Percentiles rank a stretch among this genome's conserved stretches.
Conservation (phyloP, 805 yeast species). For the Metschnikowia gelsemii region DNA sequence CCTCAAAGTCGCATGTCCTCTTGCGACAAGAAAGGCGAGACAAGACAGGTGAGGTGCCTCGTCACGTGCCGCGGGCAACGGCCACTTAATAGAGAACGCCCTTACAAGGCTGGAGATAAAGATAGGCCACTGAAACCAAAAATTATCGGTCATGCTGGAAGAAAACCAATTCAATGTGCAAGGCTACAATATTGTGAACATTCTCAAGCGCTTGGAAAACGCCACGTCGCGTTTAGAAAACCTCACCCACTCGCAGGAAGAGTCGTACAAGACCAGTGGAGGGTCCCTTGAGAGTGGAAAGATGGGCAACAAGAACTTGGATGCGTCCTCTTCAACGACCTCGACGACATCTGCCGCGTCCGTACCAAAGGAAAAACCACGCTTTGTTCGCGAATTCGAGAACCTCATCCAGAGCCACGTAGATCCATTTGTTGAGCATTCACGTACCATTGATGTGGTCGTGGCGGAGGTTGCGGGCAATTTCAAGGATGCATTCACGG, state of each 20-base stretch:
- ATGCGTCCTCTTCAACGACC: neutral
- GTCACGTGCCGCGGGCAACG: slow-evolving; percentile 11
- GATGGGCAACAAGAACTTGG: neutral
- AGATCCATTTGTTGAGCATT: slow-evolving; percentile 56
- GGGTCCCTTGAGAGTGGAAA: slow-evolving; percentile 7
- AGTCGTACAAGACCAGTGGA: slow-evolving; percentile 35
- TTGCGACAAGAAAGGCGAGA: neutral
- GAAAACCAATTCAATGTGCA: slow-evolving; percentile 57
- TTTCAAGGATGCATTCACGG: slow-evolving; percentile 54
- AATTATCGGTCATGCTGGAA: slow-evolving; percentile 31
- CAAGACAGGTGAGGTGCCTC: neutral
- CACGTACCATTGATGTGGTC: slow-evolving; percentile 54
- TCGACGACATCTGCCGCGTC: neutral
- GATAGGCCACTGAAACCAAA: slow-evolving; percentile 1
- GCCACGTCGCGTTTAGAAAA: slow-evolving; percentile 93
- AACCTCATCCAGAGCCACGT: slow-evolving; percentile 51
- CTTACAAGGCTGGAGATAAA: too few species aligned
- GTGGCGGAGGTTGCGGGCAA: slow-evolving; percentile 55
- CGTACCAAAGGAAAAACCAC: slow-evolving; percentile 32
- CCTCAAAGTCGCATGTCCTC: too few species aligned
- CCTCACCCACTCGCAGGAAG: slow-evolving; percentile 75
- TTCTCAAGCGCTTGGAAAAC: slow-evolving; percentile 73
- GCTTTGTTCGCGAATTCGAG: slow-evolving; percentile 54
- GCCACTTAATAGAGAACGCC: too few species aligned
- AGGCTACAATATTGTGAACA: slow-evolving; percentile 84